Base-by-base conservation (phyloP, 2,329 filamentous ascomycete genomes). In the Xylariales sp. region DNA sequence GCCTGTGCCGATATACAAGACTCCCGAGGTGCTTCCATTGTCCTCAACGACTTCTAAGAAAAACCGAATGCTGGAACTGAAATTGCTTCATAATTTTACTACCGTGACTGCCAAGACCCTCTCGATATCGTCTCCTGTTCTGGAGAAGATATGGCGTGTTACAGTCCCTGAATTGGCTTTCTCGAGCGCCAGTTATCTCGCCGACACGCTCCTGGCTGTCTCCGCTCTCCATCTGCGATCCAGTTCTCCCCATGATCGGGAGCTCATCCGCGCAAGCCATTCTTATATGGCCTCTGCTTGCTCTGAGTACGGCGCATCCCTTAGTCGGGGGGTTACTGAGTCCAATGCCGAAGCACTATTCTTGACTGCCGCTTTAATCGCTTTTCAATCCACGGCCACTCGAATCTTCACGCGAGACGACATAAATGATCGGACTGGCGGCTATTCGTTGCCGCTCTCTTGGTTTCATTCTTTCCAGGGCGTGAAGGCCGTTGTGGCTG, bases 401-500 rank as follows among this genome's bases (percentile, higher is more conserved):
- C 81, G 91, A 72, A 84, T 89, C 66, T 90, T 90, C 69, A 83
- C 84, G 65, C 86, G 88, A 58, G 86, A 89, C 64, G 87, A 89
- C 59, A 48, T 78, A 3, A 78, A 80, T 55, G 80, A 82, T 34
- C 75, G 79, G 3, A 75, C 77, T n/a, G 72, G 72, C 52, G 81
- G 81, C 46, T 91, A 91, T 74, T 81, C 82, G 18, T 78, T 90
- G n/a, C 89, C 89, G 0, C 78, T 90, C 50, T 83, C 86, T 3
- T 90, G 87, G 88, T 90, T 91, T 68, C 88, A 90, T 74, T 86
- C 89, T 3, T 90, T 90, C 73, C 89, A 90, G 73, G 89, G 89
- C 10, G 87, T 91, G 70, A 91, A 90, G 75, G 86, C 88, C 1
- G 83, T 91, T 41, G 88, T 90, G 0, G 86, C 88, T 23, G 84